phyloP scores from a whole-genome alignment of 2,329 filamentous ascomycete species.

The Zelopaecilomyces penicillatus region DNA sequence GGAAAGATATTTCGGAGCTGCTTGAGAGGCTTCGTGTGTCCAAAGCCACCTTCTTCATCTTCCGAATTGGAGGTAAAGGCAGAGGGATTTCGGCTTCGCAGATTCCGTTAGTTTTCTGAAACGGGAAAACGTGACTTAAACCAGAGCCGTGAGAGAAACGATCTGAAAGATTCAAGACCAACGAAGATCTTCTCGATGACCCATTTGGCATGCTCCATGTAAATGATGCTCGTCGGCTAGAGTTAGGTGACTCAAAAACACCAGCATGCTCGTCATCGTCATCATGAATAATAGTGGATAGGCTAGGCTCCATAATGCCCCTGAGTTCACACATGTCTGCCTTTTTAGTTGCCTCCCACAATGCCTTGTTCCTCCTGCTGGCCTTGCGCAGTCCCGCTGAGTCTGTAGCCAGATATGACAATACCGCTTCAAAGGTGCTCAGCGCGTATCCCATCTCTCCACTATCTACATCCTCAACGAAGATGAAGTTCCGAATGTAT shows the following conservation, averaged over 20 bases:
- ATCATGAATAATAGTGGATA: constrained; percentile 38
- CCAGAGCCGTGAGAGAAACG: constrained; percentile 48
- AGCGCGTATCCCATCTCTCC: constrained; percentile 94
- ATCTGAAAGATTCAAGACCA: constrained; percentile 35
- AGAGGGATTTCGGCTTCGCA: constrained; percentile 25
- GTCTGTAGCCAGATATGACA: constrained; percentile 78
- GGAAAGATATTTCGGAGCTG: constrained; percentile 74
- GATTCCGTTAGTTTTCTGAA: constrained; percentile 50
- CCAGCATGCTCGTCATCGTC: constrained; percentile 41
- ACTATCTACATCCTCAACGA: constrained; percentile 93
- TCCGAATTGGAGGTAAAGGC: constrained; percentile 31
- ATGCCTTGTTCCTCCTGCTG: constrained; percentile 72
- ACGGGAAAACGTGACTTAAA: constrained; percentile 84
- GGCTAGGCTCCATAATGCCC: constrained; percentile 68
- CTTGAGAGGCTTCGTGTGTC: constrained; percentile 82
- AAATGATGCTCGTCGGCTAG: constrained; percentile 37
- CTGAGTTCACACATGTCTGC: constrained; percentile 69
- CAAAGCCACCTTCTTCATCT: constrained; percentile 76
- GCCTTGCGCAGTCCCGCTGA: constrained; percentile 74
- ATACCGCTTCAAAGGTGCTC: constrained; percentile 89
- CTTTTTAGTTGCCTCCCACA: constrained; percentile 81
- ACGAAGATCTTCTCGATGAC: constrained; percentile 34
- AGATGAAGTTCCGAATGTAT: constrained; percentile 98
- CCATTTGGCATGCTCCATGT: constrained; percentile 41
- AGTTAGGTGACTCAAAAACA: constrained; percentile 26